Base-by-base conservation (phyloP, 305 asterid species). In the Fraxinus baroniana region DNA sequence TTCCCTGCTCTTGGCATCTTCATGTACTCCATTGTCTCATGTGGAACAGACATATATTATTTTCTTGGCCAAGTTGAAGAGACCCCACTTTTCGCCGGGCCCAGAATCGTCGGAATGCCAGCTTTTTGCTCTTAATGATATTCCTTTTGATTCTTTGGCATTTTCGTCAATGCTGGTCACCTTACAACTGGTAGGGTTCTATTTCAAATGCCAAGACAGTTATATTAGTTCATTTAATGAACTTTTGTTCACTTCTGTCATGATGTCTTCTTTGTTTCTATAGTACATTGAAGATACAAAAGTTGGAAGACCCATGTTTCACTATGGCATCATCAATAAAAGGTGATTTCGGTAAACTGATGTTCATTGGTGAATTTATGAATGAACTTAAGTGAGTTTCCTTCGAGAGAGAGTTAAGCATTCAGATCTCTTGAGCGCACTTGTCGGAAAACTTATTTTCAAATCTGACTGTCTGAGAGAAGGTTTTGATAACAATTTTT, bases 131-230 rank as follows among this genome's bases (percentile, higher is more conserved):
- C 84, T 82, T 32, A 91, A 91, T 86, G 98, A 92, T 78, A 92
- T 96, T 79, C 99, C 99, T 73, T 92, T 92, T 81, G 95, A 96
- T 77, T 92, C 98, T 80, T 87, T 96, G 85, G 91, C 99, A 80
- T 96, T 96, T 85, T 96, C 99, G 12, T 96, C 99, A 0, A 96
- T 94, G 97, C 89, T 96, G 83, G 95, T 96, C 85, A 91, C 98
- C 66, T 84, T 96, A 75, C 91, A 92, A 80, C 78, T 94, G 98
- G 99, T 96, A 86, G 8, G 76, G 33, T 79, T 79, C 66, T 60
- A 64, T 77, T 71, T 35, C 68, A 32, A 13, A 28, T 33, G 37
- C 77, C 71, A 22, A 15, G 24, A 12, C 28, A 28, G 32, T 77
- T 64, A 13, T 82, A 30, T 76, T 46, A 73, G 28, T 77, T 78